A percentile compares a stretch with the other conserved stretches of the same genome.
Conservation (phyloP, 2,329 filamentous ascomycete species). For the Sporothrix euskadiensis region DNA sequence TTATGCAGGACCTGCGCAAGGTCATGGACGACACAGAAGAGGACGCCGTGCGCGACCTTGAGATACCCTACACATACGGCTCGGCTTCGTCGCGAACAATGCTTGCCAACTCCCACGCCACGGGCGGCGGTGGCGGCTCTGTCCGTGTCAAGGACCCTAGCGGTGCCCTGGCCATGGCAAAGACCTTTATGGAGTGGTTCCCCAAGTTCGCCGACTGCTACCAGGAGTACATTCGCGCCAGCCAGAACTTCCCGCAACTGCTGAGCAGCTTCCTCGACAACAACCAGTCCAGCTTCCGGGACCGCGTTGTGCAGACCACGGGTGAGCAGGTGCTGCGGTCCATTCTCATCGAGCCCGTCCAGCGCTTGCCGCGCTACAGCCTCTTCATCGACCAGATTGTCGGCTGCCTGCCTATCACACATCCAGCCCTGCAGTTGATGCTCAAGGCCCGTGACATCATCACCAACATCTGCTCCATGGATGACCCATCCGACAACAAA, state of each 20-base stretch:
- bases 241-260: slow-evolving; percentile 80
- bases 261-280: slow-evolving; percentile 73
- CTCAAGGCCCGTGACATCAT: slow-evolving; percentile 90
- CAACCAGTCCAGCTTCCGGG: slow-evolving; percentile 74
- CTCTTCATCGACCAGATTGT: slow-evolving; percentile 96
- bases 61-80: slow-evolving; percentile 48
- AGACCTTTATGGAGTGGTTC: slow-evolving; percentile 85
- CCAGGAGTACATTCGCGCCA: slow-evolving; percentile 87
- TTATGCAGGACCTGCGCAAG: slow-evolving; percentile 72
- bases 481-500: slow-evolving; percentile 70
- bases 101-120: neutral
- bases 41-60: slow-evolving; percentile 74
- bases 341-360: slow-evolving; percentile 91
- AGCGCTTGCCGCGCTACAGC: slow-evolving; percentile 90
- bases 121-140: slow-evolving; percentile 41
- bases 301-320: slow-evolving; percentile 74
- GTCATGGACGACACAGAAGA: slow-evolving; percentile 83
- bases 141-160: slow-evolving; percentile 67
- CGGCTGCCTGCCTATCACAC: slow-evolving; percentile 77
- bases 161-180: slow-evolving; percentile 75
- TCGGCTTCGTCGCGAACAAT: slow-evolving; percentile 34
- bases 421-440: slow-evolving; percentile 79
- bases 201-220: slow-evolving; percentile 90
- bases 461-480: slow-evolving; percentile 93
- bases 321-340: slow-evolving; percentile 91